phyloP scores from a whole-genome alignment of 2,329 filamentous ascomycete species.

The Periconia macrospinosa region DNA sequence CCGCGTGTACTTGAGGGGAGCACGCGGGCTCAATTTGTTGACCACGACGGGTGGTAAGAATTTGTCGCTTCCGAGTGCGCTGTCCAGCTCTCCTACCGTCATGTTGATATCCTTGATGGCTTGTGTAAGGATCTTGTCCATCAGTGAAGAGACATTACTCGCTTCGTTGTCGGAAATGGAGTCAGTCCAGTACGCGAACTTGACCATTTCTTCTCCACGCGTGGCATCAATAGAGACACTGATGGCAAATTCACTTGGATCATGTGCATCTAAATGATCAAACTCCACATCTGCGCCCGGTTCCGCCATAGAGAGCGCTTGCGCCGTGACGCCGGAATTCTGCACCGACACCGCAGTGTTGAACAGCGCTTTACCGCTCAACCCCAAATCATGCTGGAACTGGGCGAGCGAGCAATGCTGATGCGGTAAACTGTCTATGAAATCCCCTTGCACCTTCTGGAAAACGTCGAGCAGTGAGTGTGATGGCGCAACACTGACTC shows the following conservation, averaged over 20 bases:
- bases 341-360: conserved; percentile 50
- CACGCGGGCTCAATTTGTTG: background rate
- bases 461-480: conserved; percentile 22
- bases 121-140: conserved; percentile 28
- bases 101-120: conserved; percentile 24
- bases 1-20: conserved; percentile 4
- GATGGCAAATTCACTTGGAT: conserved; percentile 37
- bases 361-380: conserved; percentile 45
- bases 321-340: conserved; percentile 17
- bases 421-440: conserved; percentile 34
- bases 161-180: conserved; percentile 30
- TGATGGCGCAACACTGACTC: conserved; percentile 17
- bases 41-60: background rate
- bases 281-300: conserved; percentile 25
- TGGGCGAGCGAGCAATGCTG: conserved; percentile 46
- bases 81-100: conserved; percentile 29
- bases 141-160: conserved; percentile 26
- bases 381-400: conserved; percentile 49
- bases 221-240: conserved; percentile 37
- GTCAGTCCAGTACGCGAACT: conserved; percentile 38
- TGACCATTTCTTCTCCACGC: conserved; percentile 30
- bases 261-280: conserved; percentile 30
- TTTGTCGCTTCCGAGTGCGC: conserved; percentile 17
- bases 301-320: background rate
- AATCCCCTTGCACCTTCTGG: conserved; percentile 32